Conservation (phyloP, 192 early-diverging fungal genomes). For the Gamsiella multidivaricata region DNA sequence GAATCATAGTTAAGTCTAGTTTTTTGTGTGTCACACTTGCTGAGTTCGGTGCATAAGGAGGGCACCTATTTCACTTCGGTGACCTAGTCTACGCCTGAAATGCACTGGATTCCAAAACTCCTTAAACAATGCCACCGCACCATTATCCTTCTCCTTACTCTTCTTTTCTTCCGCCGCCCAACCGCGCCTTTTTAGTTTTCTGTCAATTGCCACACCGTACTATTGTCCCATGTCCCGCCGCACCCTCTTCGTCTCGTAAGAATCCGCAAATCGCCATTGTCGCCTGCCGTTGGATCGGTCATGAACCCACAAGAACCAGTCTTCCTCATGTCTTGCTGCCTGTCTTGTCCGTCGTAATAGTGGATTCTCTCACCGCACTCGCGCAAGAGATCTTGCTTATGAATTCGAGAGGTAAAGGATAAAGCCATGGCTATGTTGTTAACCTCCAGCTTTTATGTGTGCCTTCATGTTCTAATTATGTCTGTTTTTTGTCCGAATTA, state of each 20-base stretch:
- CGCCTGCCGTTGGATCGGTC: neutral
- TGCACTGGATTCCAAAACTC: neutral
- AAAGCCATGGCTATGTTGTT: neutral
- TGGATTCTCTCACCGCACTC: constrained; percentile 79
- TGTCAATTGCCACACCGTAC: neutral
- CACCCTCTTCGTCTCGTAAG: constrained; percentile 50
- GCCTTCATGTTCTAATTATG: no score
- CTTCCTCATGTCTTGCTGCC: neutral
- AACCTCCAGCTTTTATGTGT: neutral
- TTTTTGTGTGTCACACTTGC: no score
- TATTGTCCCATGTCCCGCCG: constrained; percentile 34
- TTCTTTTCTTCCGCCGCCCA: neutral
- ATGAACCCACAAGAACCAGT: neutral
- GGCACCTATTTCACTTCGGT: no score
- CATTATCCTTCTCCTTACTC: neutral
- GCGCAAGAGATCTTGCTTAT: constrained; percentile 93
- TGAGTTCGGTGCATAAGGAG: no score
- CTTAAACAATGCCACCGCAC: neutral
- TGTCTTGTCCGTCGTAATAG: constrained; percentile 41
- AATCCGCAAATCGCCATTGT: neutral
- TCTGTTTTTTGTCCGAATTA: constrained; percentile 34
- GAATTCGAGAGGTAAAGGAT: constrained; percentile 90
- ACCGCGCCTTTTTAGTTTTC: neutral
- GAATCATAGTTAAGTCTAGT: no score
- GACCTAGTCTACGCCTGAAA: constrained; percentile 5